Conservation (phyloP, 495 filamentous ascomycete genomes). For the Xylaria scruposa region DNA sequence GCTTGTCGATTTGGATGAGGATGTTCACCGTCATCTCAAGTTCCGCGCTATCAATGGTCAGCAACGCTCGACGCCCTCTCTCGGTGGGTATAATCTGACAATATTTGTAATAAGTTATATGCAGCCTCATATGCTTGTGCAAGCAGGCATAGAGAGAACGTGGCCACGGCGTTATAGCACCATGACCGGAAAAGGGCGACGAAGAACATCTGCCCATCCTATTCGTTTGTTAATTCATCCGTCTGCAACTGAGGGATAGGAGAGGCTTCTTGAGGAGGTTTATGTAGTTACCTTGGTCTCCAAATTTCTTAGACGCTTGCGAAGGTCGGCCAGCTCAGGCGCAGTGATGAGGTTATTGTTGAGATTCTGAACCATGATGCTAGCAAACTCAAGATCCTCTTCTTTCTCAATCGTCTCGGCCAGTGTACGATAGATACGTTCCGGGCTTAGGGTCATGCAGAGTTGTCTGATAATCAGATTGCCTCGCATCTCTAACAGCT, state of each 20-base stretch:
- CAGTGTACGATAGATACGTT: constrained; percentile 94
- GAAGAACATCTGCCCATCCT: constrained; percentile 96
- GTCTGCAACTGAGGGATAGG: constrained; percentile 14
- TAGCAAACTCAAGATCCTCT: constrained; percentile 97
- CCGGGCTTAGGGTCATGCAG: constrained; percentile 88
- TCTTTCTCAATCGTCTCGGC: constrained; percentile 98
- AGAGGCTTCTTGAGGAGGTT: background rate
- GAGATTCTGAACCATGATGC: constrained; percentile 99
- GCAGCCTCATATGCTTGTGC: constrained; percentile 99
- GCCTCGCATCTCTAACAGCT: constrained; percentile 87
- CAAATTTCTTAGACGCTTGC: constrained; percentile 87
- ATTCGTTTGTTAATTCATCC: constrained; percentile 22
- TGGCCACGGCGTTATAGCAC: constrained; percentile 99
- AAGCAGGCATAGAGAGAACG: constrained; percentile 92
- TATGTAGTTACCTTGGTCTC: constrained; percentile 72
- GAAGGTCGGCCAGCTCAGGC: constrained; percentile 87
- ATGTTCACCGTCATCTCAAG: constrained; percentile 99
- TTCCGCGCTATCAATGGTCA: constrained; percentile 72
- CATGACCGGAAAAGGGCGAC: constrained; percentile 92
- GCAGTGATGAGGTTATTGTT: constrained; percentile 99
- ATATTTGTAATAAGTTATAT: constrained; percentile 94
- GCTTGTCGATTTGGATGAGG: constrained; percentile 98
- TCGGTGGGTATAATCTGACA: constrained; percentile 62
- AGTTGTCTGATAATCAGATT: constrained; percentile 97
- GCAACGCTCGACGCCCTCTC: background rate